A percentile compares a stretch with the other conserved stretches of the same genome.
Conservation (phyloP, 2,329 filamentous ascomycete species). For the Ophiostoma sp. region DNA sequence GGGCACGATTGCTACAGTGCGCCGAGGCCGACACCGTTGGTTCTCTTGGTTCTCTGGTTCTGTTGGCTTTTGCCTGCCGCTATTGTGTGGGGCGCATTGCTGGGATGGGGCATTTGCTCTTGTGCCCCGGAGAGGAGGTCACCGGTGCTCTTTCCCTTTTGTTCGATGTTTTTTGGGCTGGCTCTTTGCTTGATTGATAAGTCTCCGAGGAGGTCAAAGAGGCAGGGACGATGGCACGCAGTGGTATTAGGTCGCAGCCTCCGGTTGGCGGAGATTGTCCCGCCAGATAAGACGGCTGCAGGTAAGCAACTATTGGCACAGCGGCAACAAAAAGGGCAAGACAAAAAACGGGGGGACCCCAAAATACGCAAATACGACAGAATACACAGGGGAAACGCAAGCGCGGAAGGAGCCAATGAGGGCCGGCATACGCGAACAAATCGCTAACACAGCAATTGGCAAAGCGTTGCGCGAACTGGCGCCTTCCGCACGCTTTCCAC, state of each 20-base stretch:
- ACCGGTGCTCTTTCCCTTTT: not conserved
- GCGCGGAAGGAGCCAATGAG: constrained; percentile 21
- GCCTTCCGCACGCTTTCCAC: constrained; percentile 17
- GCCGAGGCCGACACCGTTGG: not conserved
- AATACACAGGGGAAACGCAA: constrained; percentile 19
- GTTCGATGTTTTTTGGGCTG: not conserved
- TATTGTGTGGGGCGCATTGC: not conserved
- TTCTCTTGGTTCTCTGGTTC: not conserved
- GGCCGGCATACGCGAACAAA: not conserved
- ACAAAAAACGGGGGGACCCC: not conserved
- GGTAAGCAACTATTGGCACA: not conserved
- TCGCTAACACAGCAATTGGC: not conserved
- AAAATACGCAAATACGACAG: constrained; percentile 11
- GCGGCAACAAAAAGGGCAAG: not conserved
- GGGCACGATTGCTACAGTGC: not conserved
- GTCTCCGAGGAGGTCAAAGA: not conserved
- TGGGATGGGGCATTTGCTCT: not conserved
- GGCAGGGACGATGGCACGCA: not conserved
- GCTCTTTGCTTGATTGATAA: not conserved
- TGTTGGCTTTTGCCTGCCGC: not conserved
- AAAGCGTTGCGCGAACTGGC: constrained; percentile 17
- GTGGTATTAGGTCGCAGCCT: not conserved
- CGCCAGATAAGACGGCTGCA: not conserved
- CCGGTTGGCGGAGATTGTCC: not conserved
- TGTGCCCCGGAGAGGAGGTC: no score